phyloP scores from a whole-genome alignment of 192 early-diverging fungal genomes.

The Gryganskiella cystojenkinii region DNA sequence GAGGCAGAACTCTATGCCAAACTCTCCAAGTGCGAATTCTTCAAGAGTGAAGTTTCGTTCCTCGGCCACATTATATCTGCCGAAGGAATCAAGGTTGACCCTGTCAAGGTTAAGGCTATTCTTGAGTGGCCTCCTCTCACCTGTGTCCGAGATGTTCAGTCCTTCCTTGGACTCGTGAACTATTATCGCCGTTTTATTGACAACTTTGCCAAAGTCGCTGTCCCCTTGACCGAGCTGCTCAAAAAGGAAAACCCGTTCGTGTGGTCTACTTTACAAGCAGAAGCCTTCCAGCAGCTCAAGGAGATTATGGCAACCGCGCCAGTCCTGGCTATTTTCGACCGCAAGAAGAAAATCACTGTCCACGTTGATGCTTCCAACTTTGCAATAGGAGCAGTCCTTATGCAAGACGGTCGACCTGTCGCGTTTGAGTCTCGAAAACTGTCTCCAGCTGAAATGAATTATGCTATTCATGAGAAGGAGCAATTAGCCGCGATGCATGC shows the following conservation, averaged over 20 bases:
- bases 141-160: slow-evolving; percentile 7
- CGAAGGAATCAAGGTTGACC: too few species aligned
- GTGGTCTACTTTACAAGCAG: slow-evolving; percentile 11
- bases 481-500: too few species aligned
- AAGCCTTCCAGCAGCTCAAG: slow-evolving; percentile 15
- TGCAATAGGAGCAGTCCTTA: slow-evolving; percentile 16
- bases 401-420: slow-evolving; percentile 26
- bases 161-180: slow-evolving; percentile 49
- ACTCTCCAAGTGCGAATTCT: too few species aligned
- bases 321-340: slow-evolving; percentile 9
- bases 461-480: too few species aligned
- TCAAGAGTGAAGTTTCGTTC: too few species aligned
- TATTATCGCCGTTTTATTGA: slow-evolving; percentile 43
- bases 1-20: too few species aligned
- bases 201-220: slow-evolving; percentile 19
- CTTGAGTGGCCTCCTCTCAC: slow-evolving; percentile 13
- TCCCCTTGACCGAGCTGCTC: slow-evolving; percentile 20
- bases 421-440: slow-evolving; percentile 40
- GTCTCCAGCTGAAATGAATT: slow-evolving; percentile 23
- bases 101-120: too few species aligned
- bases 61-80: too few species aligned
- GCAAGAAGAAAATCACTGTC: not conserved
- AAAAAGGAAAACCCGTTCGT: slow-evolving; percentile 34
- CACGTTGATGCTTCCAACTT: slow-evolving; percentile 18
- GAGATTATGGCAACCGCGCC: not conserved